Evolutionary conservation across 2,329 filamentous ascomycete species (phyloP).

Genomic region (Emergomyces pasteurianus): DNA sequence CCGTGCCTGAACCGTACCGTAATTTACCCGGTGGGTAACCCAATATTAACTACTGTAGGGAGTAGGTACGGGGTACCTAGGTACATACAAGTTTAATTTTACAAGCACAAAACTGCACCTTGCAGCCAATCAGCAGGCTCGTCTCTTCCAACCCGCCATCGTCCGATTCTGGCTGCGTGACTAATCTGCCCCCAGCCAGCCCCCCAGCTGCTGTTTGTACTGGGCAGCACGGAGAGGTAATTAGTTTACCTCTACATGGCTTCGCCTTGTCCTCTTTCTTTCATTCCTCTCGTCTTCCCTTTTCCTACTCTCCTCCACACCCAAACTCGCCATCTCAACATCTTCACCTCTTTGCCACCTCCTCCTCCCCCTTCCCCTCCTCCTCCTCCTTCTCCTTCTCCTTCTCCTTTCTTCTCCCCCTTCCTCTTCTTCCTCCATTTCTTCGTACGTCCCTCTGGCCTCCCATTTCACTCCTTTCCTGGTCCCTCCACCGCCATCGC

Average conservation of each 20-base stretch:
- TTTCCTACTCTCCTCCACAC: slow-evolving; percentile 9
- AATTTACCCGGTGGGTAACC: too few species aligned
- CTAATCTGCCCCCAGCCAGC: neutral
- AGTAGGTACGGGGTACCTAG: too few species aligned
- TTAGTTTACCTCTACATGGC: too few species aligned
- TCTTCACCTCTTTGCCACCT: slow-evolving; percentile 8
- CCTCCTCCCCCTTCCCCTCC: slow-evolving; percentile 7
- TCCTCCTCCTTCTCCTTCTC: slow-evolving; percentile 8
- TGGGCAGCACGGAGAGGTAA: too few species aligned
- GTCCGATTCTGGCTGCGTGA: neutral
- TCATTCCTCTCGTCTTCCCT: slow-evolving; percentile 6
- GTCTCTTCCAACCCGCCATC: neutral
- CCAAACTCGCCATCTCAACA: neutral
- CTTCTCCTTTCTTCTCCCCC: slow-evolving; percentile 6
- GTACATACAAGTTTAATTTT: too few species aligned
- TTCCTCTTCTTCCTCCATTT: slow-evolving; percentile 8
- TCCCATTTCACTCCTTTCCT: slow-evolving; percentile 7
- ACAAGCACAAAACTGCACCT: too few species aligned
- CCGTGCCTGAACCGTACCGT: neutral
- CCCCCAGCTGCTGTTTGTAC: too few species aligned
- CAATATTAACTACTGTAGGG: too few species aligned
- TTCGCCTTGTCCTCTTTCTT: neutral
- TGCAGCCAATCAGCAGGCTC: neutral
- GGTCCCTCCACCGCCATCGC: slow-evolving; percentile 9
- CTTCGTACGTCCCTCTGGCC: slow-evolving; percentile 5